phyloP scores from a whole-genome alignment of 2,329 filamentous ascomycete genomes.

The Stemphylium lycopersici region DNA sequence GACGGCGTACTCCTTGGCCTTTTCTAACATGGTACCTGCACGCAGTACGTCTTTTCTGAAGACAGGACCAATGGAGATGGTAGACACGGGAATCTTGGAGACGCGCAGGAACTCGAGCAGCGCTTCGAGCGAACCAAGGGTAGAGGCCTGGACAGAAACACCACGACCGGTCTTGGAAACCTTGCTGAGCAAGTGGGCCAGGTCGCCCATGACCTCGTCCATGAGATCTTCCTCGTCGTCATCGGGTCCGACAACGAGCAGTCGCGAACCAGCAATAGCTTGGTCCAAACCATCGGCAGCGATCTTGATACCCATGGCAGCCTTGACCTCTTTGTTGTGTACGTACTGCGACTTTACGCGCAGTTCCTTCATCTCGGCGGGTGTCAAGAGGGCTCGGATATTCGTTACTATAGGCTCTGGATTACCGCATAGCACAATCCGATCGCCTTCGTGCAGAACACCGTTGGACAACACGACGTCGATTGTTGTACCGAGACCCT shows the following conservation, averaged over 20 bases:
- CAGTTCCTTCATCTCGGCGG: conserved; percentile 89
- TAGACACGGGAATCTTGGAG: conserved; percentile 96
- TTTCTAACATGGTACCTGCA: conserved; percentile 93
- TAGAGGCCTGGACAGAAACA: conserved; percentile 97
- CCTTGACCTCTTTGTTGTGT: conserved; percentile 99
- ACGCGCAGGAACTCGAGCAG: conserved; percentile 93
- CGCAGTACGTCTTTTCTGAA: conserved; percentile 98
- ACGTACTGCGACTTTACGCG: conserved; percentile 96
- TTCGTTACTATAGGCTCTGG: conserved; percentile 95
- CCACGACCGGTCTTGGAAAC: conserved; percentile 91
- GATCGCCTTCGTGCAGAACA: conserved; percentile 90
- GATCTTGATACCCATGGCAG: conserved; percentile 98
- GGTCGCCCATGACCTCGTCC: conserved; percentile 94
- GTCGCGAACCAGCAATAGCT: conserved; percentile 92
- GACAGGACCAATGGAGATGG: conserved; percentile 95
- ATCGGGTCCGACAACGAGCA: conserved; percentile 91
- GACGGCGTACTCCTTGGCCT: conserved; percentile 91
- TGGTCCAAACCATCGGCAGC: conserved; percentile 93
- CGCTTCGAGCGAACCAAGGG: conserved; percentile 94
- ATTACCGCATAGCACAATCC: conserved; percentile 93
- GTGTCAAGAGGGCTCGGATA: conserved; percentile 90
- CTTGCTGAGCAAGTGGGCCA: conserved; percentile 87
- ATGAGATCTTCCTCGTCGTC: conserved; percentile 97
- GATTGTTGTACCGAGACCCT: conserved; percentile 98
- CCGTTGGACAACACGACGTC: conserved; percentile 97